phyloP scores from a whole-genome alignment of 306 rosid species.

The Dryas octopetala region DNA sequence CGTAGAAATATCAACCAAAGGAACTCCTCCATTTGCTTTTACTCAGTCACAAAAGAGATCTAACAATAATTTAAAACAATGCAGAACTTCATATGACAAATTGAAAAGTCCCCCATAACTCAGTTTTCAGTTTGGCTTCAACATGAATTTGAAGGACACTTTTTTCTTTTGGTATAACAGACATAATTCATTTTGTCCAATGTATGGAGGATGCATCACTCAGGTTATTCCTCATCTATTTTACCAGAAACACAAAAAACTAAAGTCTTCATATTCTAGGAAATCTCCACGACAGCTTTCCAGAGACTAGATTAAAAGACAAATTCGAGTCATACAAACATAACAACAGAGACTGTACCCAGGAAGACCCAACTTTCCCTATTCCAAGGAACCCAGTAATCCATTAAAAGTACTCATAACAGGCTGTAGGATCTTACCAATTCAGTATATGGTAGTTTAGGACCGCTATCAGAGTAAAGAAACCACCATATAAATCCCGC shows the following conservation, averaged over 20 bases:
- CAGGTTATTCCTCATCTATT: neutral
- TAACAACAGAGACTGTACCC: neutral
- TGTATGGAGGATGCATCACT: neutral
- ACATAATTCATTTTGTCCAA: neutral
- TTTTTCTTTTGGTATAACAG: neutral
- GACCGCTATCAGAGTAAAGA: constrained; percentile 84
- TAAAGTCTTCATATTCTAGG: neutral
- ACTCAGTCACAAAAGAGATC: neutral
- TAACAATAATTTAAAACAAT: neutral
- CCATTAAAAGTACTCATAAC: neutral
- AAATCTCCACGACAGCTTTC: neutral
- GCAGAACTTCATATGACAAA: constrained; percentile 2
- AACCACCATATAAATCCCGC: constrained; percentile 99
- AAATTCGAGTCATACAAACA: neutral
- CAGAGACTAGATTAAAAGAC: neutral
- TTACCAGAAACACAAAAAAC: neutral
- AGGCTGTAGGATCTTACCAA: constrained; percentile 56
- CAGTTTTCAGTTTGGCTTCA: neutral
- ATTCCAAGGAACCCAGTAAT: constrained; percentile 5
- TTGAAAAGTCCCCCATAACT: neutral
- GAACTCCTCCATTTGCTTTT: neutral
- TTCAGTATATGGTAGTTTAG: constrained; percentile 77
- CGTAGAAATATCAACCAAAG: neutral
- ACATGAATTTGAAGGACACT: neutral
- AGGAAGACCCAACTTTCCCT: neutral